Evolutionary conservation across 2,329 filamentous ascomycete genomes (phyloP).

Genomic region (Sporothrix protearum): DNA sequence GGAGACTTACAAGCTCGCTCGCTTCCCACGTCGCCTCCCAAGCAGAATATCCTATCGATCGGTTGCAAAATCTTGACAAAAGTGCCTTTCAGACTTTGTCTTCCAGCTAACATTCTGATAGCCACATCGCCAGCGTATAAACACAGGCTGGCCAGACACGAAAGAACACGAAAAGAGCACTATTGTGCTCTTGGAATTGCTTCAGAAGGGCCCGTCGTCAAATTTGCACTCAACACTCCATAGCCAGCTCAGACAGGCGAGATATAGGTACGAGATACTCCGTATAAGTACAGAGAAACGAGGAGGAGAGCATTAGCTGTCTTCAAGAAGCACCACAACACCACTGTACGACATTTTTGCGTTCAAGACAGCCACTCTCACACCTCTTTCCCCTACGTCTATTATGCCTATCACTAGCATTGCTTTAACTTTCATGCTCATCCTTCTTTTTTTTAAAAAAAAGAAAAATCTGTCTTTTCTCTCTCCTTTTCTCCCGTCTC

Average conservation of each 20-base stretch:
- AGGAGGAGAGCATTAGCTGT: not conserved
- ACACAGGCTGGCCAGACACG: not conserved
- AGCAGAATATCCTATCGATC: not conserved
- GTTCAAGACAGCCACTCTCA: not conserved
- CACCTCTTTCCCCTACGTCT: not conserved
- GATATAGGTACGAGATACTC: not conserved
- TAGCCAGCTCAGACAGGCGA: not conserved
- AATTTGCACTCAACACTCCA: not conserved
- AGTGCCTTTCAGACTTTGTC: not conserved
- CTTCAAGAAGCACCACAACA: not conserved
- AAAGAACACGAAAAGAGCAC: not conserved
- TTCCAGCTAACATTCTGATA: not conserved
- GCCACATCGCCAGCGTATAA: not conserved
- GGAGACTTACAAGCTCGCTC: not conserved
- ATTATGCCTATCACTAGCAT: not conserved
- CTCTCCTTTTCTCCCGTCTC: not conserved
- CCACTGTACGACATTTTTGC: not conserved
- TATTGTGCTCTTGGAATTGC: not conserved
- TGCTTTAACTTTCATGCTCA: not conserved
- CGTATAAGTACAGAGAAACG: not conserved
- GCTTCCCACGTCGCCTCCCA: not conserved
- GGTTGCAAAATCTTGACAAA: not conserved
- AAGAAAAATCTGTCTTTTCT: not conserved
- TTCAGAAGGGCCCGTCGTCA: no score
- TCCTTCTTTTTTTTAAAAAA: not conserved